Conservation (phyloP, 331 rosid species). For the Prunus yedoensis region DNA sequence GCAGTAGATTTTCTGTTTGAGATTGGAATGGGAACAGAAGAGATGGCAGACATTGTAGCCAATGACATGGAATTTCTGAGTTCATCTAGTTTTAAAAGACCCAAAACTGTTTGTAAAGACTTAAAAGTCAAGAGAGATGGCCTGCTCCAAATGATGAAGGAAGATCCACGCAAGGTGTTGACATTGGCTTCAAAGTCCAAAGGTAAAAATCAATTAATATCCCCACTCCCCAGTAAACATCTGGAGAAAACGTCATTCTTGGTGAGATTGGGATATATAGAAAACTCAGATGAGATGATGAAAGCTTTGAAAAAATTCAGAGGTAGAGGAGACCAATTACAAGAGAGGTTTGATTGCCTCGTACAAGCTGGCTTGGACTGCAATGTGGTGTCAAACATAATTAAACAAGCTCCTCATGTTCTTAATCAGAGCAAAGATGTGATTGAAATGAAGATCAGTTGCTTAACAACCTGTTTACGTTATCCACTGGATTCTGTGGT, state of each 20-base stretch:
- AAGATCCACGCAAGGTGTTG: conserved; percentile 56
- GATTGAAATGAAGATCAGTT: conserved; percentile 60
- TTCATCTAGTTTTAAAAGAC: conserved; percentile 47
- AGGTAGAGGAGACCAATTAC: conserved; percentile 77
- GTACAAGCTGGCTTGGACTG: conserved; percentile 80
- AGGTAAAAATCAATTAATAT: conserved; percentile 21
- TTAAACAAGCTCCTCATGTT: conserved; percentile 60
- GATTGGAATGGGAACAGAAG: conserved; percentile 56
- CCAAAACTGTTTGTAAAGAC: conserved; percentile 50
- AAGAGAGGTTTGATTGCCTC: conserved; percentile 80
- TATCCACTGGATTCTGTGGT: conserved; percentile 59
- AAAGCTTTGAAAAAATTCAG: conserved; percentile 56
- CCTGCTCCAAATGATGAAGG: conserved; percentile 48
- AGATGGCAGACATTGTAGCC: conserved; percentile 41
- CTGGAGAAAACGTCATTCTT: conserved; percentile 62
- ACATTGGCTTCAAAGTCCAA: conserved; percentile 43
- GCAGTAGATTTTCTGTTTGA: conserved; percentile 53
- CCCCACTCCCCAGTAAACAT: conserved; percentile 31
- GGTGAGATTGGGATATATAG: conserved; percentile 58
- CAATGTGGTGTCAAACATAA: conserved; percentile 40
- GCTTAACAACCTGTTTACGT: conserved; percentile 41
- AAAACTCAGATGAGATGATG: conserved; percentile 80
- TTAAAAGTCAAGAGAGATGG: conserved; percentile 45
- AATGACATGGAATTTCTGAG: conserved; percentile 43
- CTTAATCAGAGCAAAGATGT: conserved; percentile 52